A percentile compares a stretch with the other conserved stretches of the same genome.
These are phyloP conservation scores for maize (Zea mays) DNA, from an alignment of 176 grass and related monocot genomes.

Conservation along the genomic window DNA sequence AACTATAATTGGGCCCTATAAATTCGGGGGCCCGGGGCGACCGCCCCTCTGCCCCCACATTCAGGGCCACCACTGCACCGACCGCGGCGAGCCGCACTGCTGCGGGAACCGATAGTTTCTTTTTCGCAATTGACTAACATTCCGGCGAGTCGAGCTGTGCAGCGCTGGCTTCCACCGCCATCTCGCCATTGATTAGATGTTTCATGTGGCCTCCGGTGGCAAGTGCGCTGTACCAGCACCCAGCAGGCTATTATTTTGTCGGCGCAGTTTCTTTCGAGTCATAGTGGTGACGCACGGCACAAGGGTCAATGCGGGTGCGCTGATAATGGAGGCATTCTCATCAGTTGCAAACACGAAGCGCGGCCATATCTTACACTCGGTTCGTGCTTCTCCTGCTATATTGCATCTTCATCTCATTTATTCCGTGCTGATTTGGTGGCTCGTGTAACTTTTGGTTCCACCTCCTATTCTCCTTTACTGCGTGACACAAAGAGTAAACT, in stretches of 20 bases:
- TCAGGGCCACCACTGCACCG: too few relatives aligned
- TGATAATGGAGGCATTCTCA: background rate
- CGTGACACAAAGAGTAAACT: background rate
- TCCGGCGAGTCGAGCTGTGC: background rate
- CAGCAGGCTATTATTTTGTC: background rate
- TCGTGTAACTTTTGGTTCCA: background rate
- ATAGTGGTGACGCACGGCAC: background rate
- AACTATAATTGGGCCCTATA: too few relatives aligned
- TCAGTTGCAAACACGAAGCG: background rate
- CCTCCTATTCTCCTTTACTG: background rate
- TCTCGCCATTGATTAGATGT: background rate
- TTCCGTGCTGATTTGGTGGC: background rate
- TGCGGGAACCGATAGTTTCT: background rate
- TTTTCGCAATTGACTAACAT: background rate
- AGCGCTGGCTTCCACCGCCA: background rate
- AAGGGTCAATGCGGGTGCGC: background rate
- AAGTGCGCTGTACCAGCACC: background rate
- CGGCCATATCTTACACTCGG: background rate
- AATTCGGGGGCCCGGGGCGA: too few relatives aligned
- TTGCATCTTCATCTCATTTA: background rate
- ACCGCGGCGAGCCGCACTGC: background rate
- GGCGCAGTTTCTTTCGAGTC: background rate
- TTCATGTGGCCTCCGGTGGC: background rate
- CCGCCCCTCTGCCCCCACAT: too few relatives aligned
- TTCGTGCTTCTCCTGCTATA: background rate